Base-by-base conservation (phyloP, 78 protist species). In the Dictyostelium capitatum region DNA sequence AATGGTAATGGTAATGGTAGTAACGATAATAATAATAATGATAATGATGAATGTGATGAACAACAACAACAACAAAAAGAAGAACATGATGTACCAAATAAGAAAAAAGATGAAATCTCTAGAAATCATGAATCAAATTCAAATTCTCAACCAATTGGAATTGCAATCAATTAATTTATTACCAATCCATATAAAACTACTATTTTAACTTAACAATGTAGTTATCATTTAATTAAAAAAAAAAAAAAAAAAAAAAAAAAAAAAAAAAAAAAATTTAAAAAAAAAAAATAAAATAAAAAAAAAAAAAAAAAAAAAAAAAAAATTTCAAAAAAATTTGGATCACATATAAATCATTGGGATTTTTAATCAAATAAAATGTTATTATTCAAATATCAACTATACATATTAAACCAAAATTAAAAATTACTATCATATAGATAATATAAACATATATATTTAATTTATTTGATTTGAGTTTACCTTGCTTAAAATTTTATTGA, bases 21-120 rank as follows among this genome's bases (percentile, higher is more conserved):
- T 15, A 32, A 28, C 23, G 30, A 67, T 30, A 32, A 67, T 32
- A 67, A 67, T 30, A 32, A 67, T 32, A 67, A 67, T 32, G 75
- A 65, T 15, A 37, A 32, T 1, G 75, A 67, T 15, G 48, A 32
- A 28, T 41, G 32, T 67, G 75, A 62, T 9, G 70, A 62, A 28
- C 7, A 65, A n/a, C 19, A 23, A 9, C 30, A 56, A 8, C 46
- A 15, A 17, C 30, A 67, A 23, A 32, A 67, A 10, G 47, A 32
- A 32, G 19, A 69, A 14, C 7, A 69, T 69, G 30, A 28, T 15
- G 78, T 70, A 47, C 70, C 70, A 74, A 74, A 74, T 48, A 74
- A 74, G 12, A 74, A 75, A 48, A 48, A 48, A 41, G 56, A 43
- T n/a, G 54, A 48, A 37, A 37, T 2, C 2, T 37, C 43, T 2